Base-by-base conservation (phyloP, 768 basidiomycete genomes). In the Calocera viscosa region DNA sequence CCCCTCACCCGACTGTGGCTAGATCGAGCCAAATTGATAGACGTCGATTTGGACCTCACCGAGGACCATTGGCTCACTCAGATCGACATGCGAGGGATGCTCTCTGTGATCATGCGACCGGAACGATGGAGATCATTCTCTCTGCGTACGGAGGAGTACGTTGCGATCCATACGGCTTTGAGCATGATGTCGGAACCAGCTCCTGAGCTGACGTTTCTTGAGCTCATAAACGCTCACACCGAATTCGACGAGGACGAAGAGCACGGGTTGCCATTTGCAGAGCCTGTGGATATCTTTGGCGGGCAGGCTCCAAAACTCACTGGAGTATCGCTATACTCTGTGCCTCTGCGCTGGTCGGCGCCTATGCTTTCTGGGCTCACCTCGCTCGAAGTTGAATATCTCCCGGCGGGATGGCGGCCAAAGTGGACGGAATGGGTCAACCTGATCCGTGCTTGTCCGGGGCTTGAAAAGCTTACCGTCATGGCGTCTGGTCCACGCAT, bases 181-280 rank as follows among this genome's bases (percentile, higher is more conserved):
- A 28, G 14, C 14, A 60, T 60, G 53, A 60, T 60, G 53, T 8
- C 11, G 2, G 53, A 60, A 19, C 53, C 53, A 2, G 53, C 53
- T 11, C 30, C 53, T 11, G 53, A 60, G 30, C 53, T 60, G 26
- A 11, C 2, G 8, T 26, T 16, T 10, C 53, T 60, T 10, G 53
- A 60, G 22, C 53, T 60, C 14, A 32, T 60, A 26, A 32, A 60
- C 53, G 24, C 53, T 2, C 53, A 32, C 53, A 60, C 26, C 53
- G 53, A 60, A 16, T 60, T 60, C 22, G 53, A 60, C 53, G 53
- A 60, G 19, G 53, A 60, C 53, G 53, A 60, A 19, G 53, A 28
- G 5, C 16, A 24, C 19, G 19, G 19, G 24, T 10, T 60, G 10
- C 53, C 53, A 19, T 19, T 24, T 47, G 16, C 43, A 24, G 43